These are phyloP conservation scores for Penicillium odoratum DNA, from an alignment of 495 filamentous ascomycete genomes.

Conservation along the genomic window DNA sequence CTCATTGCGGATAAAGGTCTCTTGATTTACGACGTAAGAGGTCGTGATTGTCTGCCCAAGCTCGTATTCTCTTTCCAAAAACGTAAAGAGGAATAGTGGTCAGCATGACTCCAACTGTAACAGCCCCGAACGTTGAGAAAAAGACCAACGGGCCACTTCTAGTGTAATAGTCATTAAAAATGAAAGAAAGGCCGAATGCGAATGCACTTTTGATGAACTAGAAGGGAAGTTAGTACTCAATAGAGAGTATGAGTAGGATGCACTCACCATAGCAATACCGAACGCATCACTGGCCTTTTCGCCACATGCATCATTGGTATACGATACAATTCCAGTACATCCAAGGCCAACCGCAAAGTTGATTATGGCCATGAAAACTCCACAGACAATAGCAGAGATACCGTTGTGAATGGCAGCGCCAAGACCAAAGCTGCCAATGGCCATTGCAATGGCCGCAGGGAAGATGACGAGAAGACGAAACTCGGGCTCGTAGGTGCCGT, in stretches of 20 bases:
- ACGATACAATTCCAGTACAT: not conserved
- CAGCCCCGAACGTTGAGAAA: too few species aligned
- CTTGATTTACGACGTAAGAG: too few species aligned
- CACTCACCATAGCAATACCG: not conserved
- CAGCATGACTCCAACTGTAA: too few species aligned
- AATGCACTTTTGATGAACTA: not conserved
- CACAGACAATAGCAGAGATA: not conserved
- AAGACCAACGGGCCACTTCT: too few species aligned
- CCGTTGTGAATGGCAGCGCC: not conserved
- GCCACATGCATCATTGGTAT: not conserved
- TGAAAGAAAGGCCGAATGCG: too few species aligned
- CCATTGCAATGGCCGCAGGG: not conserved
- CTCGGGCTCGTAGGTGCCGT: not conserved
- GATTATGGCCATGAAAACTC: not conserved
- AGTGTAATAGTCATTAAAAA: too few species aligned
- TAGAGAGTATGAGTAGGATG: too few species aligned
- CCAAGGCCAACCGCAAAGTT: slow-evolving; percentile 2
- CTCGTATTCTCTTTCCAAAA: too few species aligned
- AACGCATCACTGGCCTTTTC: not conserved
- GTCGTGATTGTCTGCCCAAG: too few species aligned
- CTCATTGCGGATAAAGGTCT: too few species aligned
- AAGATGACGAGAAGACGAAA: slow-evolving; percentile 1
- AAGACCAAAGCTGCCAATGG: not conserved
- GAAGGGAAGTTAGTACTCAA: not conserved
- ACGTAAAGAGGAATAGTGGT: too few species aligned